Evolutionary conservation across 2,329 filamentous ascomycete genomes (phyloP).

Genomic region (Lithohypha guttulata): DNA sequence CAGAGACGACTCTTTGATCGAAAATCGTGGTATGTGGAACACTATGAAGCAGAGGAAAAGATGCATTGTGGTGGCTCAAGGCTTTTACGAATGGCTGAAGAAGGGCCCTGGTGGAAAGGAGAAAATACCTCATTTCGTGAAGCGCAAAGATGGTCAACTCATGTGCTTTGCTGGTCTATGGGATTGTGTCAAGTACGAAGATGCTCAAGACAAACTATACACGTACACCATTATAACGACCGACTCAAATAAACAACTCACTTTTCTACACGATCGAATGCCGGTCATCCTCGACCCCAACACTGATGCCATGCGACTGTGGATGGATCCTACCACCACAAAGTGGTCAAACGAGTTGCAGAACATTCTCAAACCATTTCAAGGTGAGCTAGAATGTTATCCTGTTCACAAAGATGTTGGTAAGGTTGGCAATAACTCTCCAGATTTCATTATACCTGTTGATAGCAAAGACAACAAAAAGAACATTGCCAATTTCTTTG

Average conservation of each 20-base stretch:
- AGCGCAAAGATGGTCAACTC: slow-evolving; percentile 67
- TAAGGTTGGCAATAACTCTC: slow-evolving; percentile 86
- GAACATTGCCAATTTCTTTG: slow-evolving; percentile 91
- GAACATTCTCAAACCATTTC: slow-evolving; percentile 63
- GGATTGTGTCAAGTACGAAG: slow-evolving; percentile 77
- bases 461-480: slow-evolving; percentile 79
- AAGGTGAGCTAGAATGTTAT: slow-evolving; percentile 72
- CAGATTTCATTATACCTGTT: slow-evolving; percentile 70
- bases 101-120: slow-evolving; percentile 60
- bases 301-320: slow-evolving; percentile 57
- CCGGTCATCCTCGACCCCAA: slow-evolving; percentile 77
- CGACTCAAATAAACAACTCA: slow-evolving; percentile 67
- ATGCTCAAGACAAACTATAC: slow-evolving; percentile 62
- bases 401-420: slow-evolving; percentile 80
- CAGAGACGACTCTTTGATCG: slow-evolving; percentile 71
- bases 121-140: slow-evolving; percentile 75
- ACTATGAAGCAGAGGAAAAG: slow-evolving; percentile 82
- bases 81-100: slow-evolving; percentile 95
- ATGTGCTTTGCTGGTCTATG: slow-evolving; percentile 88
- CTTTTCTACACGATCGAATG: slow-evolving; percentile 90
- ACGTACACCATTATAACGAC: slow-evolving; percentile 95
- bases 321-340: slow-evolving; percentile 63
- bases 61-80: slow-evolving; percentile 78
- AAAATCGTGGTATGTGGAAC: slow-evolving; percentile 76
- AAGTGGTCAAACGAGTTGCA: slow-evolving; percentile 75